A percentile compares a stretch with the other conserved stretches of the same genome.
Evolutionary conservation across 768 basidiomycete species (phyloP).

Genomic region (Podaxis sp.): DNA sequence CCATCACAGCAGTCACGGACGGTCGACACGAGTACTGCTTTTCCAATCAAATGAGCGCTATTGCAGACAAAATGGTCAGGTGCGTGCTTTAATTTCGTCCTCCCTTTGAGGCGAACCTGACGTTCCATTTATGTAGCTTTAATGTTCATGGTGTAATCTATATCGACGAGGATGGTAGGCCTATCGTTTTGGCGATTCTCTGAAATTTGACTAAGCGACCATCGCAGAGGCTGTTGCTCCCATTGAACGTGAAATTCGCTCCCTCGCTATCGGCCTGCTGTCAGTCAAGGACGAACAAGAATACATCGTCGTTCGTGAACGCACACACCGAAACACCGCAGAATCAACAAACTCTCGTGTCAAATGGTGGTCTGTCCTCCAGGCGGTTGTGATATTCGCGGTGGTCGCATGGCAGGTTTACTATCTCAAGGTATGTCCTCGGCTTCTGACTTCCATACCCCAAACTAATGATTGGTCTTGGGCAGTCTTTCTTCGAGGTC

Average conservation of each 20-base stretch:
- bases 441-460: neutral
- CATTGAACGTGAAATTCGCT: constrained; percentile 93
- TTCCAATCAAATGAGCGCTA: constrained; percentile 97
- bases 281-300: constrained; percentile 98
- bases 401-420: constrained; percentile 98
- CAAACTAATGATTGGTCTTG: constrained; percentile 1
- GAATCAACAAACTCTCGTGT: constrained; percentile 93
- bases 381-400: constrained; percentile 81
- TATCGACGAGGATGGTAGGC: constrained; percentile 82
- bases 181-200: neutral
- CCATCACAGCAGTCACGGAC: constrained; percentile 84
- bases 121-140: constrained; percentile 55
- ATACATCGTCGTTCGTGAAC: constrained; percentile 94
- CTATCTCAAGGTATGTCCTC: constrained; percentile 75
- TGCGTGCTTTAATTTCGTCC: constrained; percentile 33
- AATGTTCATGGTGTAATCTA: constrained; percentile 98
- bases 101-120: constrained; percentile 7
- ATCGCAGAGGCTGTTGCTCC: constrained; percentile 82
- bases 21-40: constrained; percentile 96
- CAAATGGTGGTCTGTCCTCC: constrained; percentile 98
- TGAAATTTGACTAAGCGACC: neutral
- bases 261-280: constrained; percentile 75
- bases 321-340: constrained; percentile 90
- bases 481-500: constrained; percentile 86
- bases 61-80: constrained; percentile 96